Evolutionary conservation across 306 rosid genomes (phyloP), one percentile per base, ranked within the genome.

Genomic region (Rosa rugosa): DNA sequence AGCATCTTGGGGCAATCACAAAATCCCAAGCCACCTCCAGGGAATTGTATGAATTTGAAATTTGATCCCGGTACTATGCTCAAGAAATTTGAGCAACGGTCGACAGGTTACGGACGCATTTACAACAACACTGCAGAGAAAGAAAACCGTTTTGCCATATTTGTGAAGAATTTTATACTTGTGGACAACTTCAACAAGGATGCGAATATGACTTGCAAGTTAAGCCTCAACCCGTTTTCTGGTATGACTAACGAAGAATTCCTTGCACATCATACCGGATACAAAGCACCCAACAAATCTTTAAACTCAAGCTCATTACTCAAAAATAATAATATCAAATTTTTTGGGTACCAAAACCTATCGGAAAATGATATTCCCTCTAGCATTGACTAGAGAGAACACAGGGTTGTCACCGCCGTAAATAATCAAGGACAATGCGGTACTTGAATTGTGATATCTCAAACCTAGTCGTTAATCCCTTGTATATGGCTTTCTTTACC

Each of bases 331-430:
- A 40, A 40, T 40, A 40, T 40, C 44, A 40, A 40, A 40, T 4
- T 81, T 3, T 86, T 86, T 17, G 76, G 73, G 70, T 78, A 83
- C 57, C 83, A 86, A 77, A 79, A 27, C 44, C 44, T 40, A 40
- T 36, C 34, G 63, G 6, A 23, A 64, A 40, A 40, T 41, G 71
- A 13, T 53, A 22, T 78, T 72, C 85, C 85, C 11, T 2, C 46
- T 16, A 23, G 64, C 4, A 0, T 88, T 11, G 88, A 86, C 16
- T 88, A 89, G 88, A 78, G 87, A 50, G 0, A 9, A 8, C 56
- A 75, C 49, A 88, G 90, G 31, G 85, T 81, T 69, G 88, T 88
- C 18, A 82, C 87, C 46, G 18, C 5, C 70, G 14, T 51, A 14
- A 17, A 16, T 3, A 5, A 51, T 51, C 57, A 51, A 4, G 57